These are phyloP conservation scores for Cystofilobasidium capitatum DNA, from an alignment of 768 basidiomycete genomes.

Conservation along the genomic window DNA sequence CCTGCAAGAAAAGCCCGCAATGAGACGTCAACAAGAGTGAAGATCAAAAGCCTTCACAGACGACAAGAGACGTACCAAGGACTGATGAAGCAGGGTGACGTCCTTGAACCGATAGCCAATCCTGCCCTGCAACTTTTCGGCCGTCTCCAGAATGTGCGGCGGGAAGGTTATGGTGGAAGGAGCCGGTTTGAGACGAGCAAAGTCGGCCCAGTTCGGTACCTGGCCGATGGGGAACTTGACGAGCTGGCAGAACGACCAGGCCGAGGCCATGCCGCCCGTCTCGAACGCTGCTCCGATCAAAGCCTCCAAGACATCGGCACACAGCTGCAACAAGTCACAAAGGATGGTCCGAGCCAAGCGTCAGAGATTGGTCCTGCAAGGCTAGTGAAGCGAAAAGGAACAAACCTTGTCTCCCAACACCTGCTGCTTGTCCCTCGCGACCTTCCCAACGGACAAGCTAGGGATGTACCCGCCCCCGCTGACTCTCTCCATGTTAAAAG, in stretches of 20 bases:
- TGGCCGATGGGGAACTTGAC: conserved; percentile 57
- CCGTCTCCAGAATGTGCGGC: conserved; percentile 46
- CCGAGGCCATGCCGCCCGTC: conserved; percentile 59
- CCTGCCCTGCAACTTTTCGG: conserved; percentile 54
- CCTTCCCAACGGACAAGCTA: conserved; percentile 7
- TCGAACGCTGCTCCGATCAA: conserved; percentile 73
- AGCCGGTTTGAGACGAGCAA: conserved; percentile 43
- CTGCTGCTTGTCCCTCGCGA: conserved; percentile 4
- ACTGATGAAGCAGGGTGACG: conserved; percentile 59
- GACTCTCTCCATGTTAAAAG: not conserved
- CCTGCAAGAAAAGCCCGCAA: conserved; percentile 42
- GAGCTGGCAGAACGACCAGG: conserved; percentile 55
- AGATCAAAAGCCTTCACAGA: not conserved
- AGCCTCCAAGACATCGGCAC: conserved; percentile 77
- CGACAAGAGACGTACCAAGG: conserved; percentile 49
- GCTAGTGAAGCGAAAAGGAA: conserved; percentile 44
- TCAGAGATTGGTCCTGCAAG: not conserved
- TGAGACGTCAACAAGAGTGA: not conserved
- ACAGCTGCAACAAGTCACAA: conserved; percentile 45
- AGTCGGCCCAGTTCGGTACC: conserved; percentile 64
- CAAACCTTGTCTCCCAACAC: conserved; percentile 58
- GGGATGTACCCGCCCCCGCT: not conserved
- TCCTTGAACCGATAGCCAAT: conserved; percentile 55
- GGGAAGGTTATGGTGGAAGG: conserved; percentile 35
- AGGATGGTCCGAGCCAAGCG: not conserved